These are phyloP conservation scores for Fusarium lyarnte DNA, from an alignment of 2,329 filamentous ascomycete species.

Conservation along the genomic window DNA sequence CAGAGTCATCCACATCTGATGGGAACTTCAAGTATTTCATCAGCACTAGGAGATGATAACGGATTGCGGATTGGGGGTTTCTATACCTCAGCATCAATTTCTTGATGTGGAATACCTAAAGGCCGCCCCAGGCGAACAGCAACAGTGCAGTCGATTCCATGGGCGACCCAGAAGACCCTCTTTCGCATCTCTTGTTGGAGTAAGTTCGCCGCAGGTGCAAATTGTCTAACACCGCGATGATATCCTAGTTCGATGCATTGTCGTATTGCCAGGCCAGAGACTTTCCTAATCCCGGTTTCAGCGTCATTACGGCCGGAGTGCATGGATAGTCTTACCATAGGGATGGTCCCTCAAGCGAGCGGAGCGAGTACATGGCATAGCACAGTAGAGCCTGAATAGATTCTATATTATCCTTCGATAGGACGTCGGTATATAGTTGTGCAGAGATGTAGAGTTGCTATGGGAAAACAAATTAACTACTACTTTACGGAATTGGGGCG, in stretches of 20 bases:
- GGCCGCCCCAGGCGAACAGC: background rate
- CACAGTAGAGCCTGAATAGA: background rate
- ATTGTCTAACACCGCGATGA: background rate
- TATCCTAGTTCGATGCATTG: background rate
- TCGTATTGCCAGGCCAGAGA: background rate
- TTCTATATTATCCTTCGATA: background rate
- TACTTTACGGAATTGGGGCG: fast-evolving
- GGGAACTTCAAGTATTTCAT: background rate
- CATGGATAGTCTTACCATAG: background rate
- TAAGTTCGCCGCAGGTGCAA: background rate
- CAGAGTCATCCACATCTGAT: background rate
- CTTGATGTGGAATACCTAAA: background rate
- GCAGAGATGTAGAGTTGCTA: background rate
- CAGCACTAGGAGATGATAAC: fast-evolving
- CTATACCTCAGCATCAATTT: background rate
- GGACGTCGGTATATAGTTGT: background rate
- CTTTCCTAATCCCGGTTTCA: fast-evolving
- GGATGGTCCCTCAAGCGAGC: background rate
- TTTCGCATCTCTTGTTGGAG: background rate
- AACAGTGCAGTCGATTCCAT: background rate
- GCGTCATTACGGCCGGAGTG: fast-evolving
- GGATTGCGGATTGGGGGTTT: fast-evolving
- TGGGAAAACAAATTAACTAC: fast-evolving
- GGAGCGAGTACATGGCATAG: background rate
- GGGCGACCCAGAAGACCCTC: background rate